A percentile compares a stretch with the other conserved stretches of the same genome.
Evolutionary conservation across 2,329 filamentous ascomycete species (phyloP).

Genomic region (Graphilbum ipis-grandicollis): DNA sequence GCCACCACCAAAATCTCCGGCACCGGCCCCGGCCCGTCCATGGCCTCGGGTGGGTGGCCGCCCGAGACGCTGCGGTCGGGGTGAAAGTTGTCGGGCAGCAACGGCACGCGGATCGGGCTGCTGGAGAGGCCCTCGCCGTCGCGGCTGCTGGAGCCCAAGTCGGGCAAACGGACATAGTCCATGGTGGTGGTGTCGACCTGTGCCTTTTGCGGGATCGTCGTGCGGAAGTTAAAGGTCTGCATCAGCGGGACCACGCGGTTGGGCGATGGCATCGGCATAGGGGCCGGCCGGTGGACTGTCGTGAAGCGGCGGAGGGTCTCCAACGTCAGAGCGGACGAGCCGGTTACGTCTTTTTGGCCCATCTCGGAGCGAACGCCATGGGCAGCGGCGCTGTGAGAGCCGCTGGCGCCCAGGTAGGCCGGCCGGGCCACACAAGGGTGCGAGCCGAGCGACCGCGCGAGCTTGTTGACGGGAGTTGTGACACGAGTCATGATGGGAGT

Average conservation of each 20-base stretch:
- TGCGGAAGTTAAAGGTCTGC: constrained; percentile 47
- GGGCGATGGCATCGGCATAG: constrained; percentile 22
- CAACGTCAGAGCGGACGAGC: no score
- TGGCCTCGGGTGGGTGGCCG: constrained; percentile 24
- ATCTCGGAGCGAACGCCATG: constrained; percentile 24
- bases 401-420: constrained; percentile 10
- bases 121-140: constrained; percentile 19
- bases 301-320: constrained; percentile 21
- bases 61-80: constrained; percentile 22
- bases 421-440: constrained; percentile 20
- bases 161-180: constrained; percentile 36
- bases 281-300: constrained; percentile 29
- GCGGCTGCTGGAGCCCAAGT: constrained; percentile 10
- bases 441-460: constrained; percentile 27
- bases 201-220: constrained; percentile 22
- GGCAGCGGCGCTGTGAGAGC: constrained; percentile 18
- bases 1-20: constrained; percentile 38
- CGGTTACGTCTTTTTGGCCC: constrained; percentile 1
- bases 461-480: constrained; percentile 29
- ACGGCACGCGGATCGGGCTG: constrained; percentile 33
- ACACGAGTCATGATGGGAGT: constrained; percentile 30
- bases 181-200: constrained; percentile 20
- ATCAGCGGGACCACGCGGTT: constrained; percentile 37
- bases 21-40: constrained; percentile 21
- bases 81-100: constrained; percentile 41